Conservation (phyloP, 2,329 filamentous ascomycete genomes). For the Trichophyton schoenleinii region DNA sequence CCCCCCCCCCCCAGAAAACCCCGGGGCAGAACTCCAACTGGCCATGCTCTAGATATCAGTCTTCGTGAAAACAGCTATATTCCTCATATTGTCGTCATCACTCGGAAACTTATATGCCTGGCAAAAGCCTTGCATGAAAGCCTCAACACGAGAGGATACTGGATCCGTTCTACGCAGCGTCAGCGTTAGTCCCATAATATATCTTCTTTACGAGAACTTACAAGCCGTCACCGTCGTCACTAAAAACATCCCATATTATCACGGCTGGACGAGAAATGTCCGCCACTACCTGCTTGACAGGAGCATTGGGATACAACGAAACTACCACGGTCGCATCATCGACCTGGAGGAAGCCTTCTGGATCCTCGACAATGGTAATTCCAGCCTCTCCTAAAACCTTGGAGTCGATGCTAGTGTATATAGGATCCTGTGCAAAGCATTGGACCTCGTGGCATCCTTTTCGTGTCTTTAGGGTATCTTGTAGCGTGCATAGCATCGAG, state of each 20-base stretch:
- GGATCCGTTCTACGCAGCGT: constrained; percentile 4
- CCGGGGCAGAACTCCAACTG: neutral
- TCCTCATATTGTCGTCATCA: constrained; percentile 3
- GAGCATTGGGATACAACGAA: constrained; percentile 22
- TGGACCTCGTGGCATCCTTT: constrained; percentile 4
- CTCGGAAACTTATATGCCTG: constrained; percentile 7
- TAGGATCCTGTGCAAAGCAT: constrained; percentile 22
- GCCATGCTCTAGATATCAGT: neutral
- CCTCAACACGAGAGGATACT: constrained; percentile 5
- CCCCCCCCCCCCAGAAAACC: too few relatives aligned
- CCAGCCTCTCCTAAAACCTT: constrained; percentile 14
- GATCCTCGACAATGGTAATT: constrained; percentile 19
- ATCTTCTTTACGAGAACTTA: neutral
- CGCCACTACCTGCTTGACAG: constrained; percentile 29
- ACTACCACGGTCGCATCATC: constrained; percentile 30
- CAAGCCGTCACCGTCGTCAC: neutral
- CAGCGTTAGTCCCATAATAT: neutral
- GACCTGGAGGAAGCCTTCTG: constrained; percentile 26
- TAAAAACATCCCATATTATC: constrained; percentile 18
- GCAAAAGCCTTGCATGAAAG: constrained; percentile 5
- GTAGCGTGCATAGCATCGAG: constrained; percentile 17
- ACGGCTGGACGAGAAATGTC: constrained; percentile 26
- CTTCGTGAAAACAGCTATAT: constrained; percentile 8
- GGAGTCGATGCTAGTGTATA: constrained; percentile 16
- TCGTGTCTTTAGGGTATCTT: constrained; percentile 9